Evolutionary conservation across 2,329 filamentous ascomycete species (phyloP), one percentile per base, ranked within the genome.

Genomic region (Aspergillus melleus): DNA sequence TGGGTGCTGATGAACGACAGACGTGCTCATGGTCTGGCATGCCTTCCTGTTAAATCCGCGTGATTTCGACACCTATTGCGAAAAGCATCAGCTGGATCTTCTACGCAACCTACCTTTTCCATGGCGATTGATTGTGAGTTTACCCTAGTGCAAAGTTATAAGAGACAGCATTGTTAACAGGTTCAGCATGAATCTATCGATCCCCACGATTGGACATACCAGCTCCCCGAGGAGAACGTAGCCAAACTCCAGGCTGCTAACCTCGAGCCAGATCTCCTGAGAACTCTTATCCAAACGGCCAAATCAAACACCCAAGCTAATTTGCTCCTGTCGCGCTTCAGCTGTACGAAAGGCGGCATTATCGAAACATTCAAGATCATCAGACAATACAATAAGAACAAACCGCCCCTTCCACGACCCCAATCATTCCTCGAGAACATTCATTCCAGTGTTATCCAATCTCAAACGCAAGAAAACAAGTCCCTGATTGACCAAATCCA

Each of bases 21-120:
- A 92, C 74, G 85, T 92, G 0, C 76, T 92, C n/a, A 89, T 92
- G 86, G 86, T 92, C 0, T 90, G 88, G 87, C 90, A 93, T 72
- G 79, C 88, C 0, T 90, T 90, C 67, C 87, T 90, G 83, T 83
- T 93, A 5, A 92, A 92, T 64, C 90, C 90, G 0, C 80, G 86
- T 39, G 79, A 78, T 20, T 92, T 87, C 69, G 81, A 90, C 3
- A 88, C 91, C 65, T 90, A 92, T 68, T 87, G 86, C 67, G 76
- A 90, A 52, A 80, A 87, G 2, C 74, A 78, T 22, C 84, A 84
- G 0, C 76, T 79, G 52, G 75, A 81, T 11, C 71, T 84, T 4
- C 68, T 83, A 1, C 91, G 89, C 86, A 76, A 77, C 1, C 80
- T 81, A 0, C 82, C 83, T 0, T 81, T 93, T 62, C 90, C 89